Evolutionary conservation across 257 asterid genomes (phyloP), one percentile per base, ranked within the genome.

Genomic region (Misopates orontium): DNA sequence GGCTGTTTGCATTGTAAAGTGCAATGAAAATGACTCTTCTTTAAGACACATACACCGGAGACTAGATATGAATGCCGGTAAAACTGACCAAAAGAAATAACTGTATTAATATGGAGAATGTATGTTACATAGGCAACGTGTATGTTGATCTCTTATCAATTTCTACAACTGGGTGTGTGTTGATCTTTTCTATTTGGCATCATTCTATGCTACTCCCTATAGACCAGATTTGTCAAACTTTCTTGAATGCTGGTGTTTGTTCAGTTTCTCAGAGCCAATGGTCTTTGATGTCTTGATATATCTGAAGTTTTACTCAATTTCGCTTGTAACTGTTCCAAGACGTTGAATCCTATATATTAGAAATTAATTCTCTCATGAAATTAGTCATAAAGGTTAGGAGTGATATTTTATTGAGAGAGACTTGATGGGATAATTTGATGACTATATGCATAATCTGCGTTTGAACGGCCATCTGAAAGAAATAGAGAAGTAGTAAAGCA

Each of bases 161-260:
- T 28, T 2, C 36, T 28, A 28, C 36, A 2, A 6, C 36, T 6
- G 36, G 6, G 6, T 28, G 2, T 28, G 36, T 28, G 36, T 28
- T 6, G 6, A 28, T 28, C 36, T 28, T 28, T 28, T 28, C 6
- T 28, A 2, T 28, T 28, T 28, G 2, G 36, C 36, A 60, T 19
- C 50, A 6, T 70, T 21, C 15, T 42, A 70, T 40, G 22, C 63
- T 60, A 23, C 54, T 28, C 21, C 31, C 19, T 14, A 31, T 57
- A 20, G 39, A 36, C 53, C 41, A n/a, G 14, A 28, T 68, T 47
- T 24, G 14, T 25, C 11, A 15, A 19, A 20, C 16, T 36, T 51
- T 58, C 31, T n/a, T 51, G 17, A 18, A 36, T 21, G 50, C 42
- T 44, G 16, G 48, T 4, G 4, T 24, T 54, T 31, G 17, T 19